Conservation (phyloP, 495 filamentous ascomycete species). For the Neurospora sp. region DNA sequence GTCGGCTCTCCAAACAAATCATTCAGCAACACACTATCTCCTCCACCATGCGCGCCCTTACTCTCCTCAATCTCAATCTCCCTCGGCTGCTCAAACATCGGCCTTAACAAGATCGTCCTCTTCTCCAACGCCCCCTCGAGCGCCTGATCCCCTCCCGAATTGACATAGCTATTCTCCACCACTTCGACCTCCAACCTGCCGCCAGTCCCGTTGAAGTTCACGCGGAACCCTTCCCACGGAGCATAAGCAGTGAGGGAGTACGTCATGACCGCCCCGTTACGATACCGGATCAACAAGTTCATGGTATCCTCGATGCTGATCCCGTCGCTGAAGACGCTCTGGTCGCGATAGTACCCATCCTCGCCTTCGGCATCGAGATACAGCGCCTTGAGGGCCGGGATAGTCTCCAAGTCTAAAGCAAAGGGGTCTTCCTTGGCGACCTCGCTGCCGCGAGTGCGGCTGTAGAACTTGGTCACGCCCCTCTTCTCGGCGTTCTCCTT, state of each 20-base stretch:
- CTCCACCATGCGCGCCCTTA: conserved; percentile 34
- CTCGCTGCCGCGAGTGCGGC: conserved; percentile 26
- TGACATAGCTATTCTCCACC: conserved; percentile 41
- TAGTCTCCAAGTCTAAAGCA: conserved; percentile 39
- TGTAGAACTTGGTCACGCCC: conserved; percentile 29
- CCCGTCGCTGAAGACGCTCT: conserved; percentile 49
- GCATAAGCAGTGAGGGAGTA: conserved; percentile 39
- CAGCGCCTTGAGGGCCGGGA: conserved; percentile 41
- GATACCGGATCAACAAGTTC: conserved; percentile 47
- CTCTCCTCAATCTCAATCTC: conserved; percentile 32
- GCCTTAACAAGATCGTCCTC: conserved; percentile 26
- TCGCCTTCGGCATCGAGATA: conserved; percentile 51
- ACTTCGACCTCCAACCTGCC: conserved; percentile 38
- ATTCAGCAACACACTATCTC: conserved; percentile 34
- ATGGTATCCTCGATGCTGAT: conserved; percentile 53
- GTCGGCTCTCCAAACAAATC: conserved; percentile 35
- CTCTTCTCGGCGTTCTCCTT: conserved; percentile 35
- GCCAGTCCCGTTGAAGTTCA: conserved; percentile 36
- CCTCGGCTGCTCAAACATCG: conserved; percentile 33
- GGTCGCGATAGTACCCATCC: conserved; percentile 47
- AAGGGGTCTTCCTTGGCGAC: conserved; percentile 34
- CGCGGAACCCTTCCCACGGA: conserved; percentile 39
- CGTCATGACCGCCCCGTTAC: conserved; percentile 39
- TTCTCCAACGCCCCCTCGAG: conserved; percentile 33
- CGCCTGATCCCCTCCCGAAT: conserved; percentile 35